phyloP scores from a whole-genome alignment of 768 basidiomycete genomes.

The Panaeolus papilionaceus region DNA sequence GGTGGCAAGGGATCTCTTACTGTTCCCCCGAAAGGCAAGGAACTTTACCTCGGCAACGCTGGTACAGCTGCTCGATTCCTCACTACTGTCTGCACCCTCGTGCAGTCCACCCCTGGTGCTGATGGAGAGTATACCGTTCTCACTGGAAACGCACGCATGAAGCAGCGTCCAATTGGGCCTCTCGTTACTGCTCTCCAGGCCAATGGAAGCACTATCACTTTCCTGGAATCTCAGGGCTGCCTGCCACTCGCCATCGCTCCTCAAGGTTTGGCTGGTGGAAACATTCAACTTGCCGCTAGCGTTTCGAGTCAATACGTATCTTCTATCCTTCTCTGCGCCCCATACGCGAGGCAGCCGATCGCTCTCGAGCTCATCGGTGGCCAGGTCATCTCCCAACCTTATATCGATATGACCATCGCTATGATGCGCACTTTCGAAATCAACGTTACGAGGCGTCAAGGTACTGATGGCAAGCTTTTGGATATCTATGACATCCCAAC shows the following conservation, averaged over 20 bases:
- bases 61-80: constrained; percentile 98
- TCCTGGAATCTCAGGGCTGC: constrained; percentile 81
- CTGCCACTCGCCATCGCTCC: constrained; percentile 89
- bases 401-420: constrained; percentile 99
- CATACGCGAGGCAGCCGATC: constrained; percentile 85
- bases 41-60: constrained; percentile 95
- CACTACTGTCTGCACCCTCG: constrained; percentile 93
- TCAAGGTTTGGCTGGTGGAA: constrained; percentile 81
- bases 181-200: constrained; percentile 87
- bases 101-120: constrained; percentile 47
- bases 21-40: constrained; percentile 80
- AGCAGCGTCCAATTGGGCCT: constrained; percentile 96
- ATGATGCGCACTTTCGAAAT: constrained; percentile 97
- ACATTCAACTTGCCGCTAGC: constrained; percentile 87
- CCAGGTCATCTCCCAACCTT: constrained; percentile 96
- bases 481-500: constrained; percentile 91
- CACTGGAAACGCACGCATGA: constrained; percentile 99
- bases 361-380: constrained; percentile 92
- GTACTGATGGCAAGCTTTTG: constrained; percentile 64
- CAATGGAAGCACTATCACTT: constrained; percentile 83
- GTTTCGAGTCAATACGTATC: constrained; percentile 99
- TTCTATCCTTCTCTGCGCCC: constrained; percentile 94
- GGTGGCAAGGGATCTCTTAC: constrained; percentile 85
- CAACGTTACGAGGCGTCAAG: constrained; percentile 68
- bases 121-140: constrained; percentile 69